Evolutionary conservation across 2,329 filamentous ascomycete genomes (phyloP), one percentile per base, ranked within the genome.

Genomic region (Microsporum ferrugineum): DNA sequence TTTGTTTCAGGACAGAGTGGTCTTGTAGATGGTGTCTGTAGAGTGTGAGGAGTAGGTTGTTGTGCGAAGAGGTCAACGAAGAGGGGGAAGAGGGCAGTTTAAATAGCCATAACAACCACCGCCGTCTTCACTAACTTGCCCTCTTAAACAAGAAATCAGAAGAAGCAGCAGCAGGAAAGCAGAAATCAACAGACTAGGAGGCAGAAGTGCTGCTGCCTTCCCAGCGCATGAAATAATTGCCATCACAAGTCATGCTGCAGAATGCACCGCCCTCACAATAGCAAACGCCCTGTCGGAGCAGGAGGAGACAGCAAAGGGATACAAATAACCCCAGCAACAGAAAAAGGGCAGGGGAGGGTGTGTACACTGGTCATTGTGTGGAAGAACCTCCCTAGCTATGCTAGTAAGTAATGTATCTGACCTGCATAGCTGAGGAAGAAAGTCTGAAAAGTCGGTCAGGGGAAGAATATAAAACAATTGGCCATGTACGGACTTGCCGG

Each of bases 231-330:
- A 27, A n/a, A 31, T 17, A 55, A 38, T 55, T 34, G 14, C 12
- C 36, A n/a, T 55, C n/a, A n/a, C 23, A 29, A 34, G 33, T 17
- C 31, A 55, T 36, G 31, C 6, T n/a, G 10, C 51, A 27, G 29
- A 4, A 34, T 55, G 51, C 51, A 55, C 51, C 51, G 51, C 51
- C 51, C 51, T 55, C 51, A 36, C 7, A n/a, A n/a, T n/a, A 55
- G 51, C 33, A 55, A 55, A 55, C 51, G 36, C 10, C 12, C 12
- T 36, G 51, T 34, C 12, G 12, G 29, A 55, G 51, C 31, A 55
- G 51, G 31, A 55, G 12, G 6, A 7, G 31, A 55, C 17, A 7
- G 51, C 29, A 33, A 36, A 55, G 33, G 14, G 39, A 43, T 29
- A 53, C 49, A 55, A 3, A 23, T 36, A 23, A 23, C 17, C 33